Percentiles rank a stretch among this genome's conserved stretches.
phyloP scores from a whole-genome alignment of 805 yeast species.

The Ogataea methanolica region DNA sequence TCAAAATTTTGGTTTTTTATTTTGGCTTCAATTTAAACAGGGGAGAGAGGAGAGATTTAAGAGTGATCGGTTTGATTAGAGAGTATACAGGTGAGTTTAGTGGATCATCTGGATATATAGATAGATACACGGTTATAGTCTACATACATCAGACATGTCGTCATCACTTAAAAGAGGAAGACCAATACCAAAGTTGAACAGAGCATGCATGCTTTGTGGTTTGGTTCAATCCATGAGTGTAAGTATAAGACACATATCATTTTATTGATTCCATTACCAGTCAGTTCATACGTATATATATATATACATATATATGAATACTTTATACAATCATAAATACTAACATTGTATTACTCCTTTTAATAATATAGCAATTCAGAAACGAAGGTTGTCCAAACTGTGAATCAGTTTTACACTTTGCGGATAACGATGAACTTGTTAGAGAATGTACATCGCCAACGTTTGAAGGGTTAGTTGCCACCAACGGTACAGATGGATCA shows the following conservation, averaged over 20 bases:
- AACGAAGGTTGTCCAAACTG: slow-evolving; percentile 95
- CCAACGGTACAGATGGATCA: slow-evolving; percentile 76
- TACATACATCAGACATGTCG: background rate
- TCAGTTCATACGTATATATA: background rate
- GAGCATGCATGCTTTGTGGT: slow-evolving; percentile 98
- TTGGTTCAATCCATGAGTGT: slow-evolving; percentile 76
- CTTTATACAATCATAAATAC: background rate
- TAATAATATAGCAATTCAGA: slow-evolving; percentile 48
- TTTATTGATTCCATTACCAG: background rate
- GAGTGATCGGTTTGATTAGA: no score
- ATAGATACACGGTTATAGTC: background rate
- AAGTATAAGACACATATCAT: slow-evolving; percentile 19
- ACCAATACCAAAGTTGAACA: slow-evolving; percentile 56
- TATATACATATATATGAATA: background rate
- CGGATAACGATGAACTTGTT: slow-evolving; percentile 74
- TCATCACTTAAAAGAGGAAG: slow-evolving; percentile 27
- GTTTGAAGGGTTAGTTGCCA: slow-evolving; percentile 90
- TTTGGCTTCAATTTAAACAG: background rate
- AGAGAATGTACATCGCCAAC: slow-evolving; percentile 95
- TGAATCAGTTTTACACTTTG: slow-evolving; percentile 74
- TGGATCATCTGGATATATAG: background rate
- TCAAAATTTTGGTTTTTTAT: background rate
- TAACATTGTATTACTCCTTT: background rate
- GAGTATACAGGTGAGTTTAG: no score
- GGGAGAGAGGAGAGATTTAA: no score